These are phyloP conservation scores for Aspergillus sclerotiicarbonarius DNA, from an alignment of 495 filamentous ascomycete genomes.

Conservation along the genomic window DNA sequence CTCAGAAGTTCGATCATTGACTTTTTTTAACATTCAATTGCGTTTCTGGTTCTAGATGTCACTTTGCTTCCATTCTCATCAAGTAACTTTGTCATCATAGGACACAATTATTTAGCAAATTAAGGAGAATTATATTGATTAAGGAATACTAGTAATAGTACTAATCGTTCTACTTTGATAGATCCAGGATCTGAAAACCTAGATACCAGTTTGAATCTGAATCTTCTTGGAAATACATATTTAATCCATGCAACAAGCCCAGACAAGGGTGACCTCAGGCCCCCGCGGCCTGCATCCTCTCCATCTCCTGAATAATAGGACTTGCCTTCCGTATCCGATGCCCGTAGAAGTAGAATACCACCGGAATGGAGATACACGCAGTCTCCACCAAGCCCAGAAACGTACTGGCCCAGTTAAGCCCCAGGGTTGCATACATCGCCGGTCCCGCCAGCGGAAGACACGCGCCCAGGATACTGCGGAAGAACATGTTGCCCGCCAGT, in stretches of 20 bases:
- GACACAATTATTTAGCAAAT: no score
- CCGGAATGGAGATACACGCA: conserved; percentile 6
- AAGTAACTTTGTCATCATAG: no score
- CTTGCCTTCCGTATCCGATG: conserved; percentile 6
- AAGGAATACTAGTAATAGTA: no score
- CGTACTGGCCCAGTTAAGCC: neutral
- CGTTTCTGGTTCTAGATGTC: no score
- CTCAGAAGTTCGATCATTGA: no score
- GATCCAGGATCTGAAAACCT: no score
- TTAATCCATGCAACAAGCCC: neutral
- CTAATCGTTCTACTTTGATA: no score
- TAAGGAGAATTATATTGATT: no score
- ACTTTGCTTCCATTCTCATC: no score
- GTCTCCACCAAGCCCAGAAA: neutral
- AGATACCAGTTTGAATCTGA: no score
- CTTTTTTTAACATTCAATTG: no score
- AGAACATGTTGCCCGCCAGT: conserved; percentile 68
- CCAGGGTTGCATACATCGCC: conserved; percentile 56
- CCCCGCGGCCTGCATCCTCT: neutral
- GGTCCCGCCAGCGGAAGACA: conserved; percentile 71
- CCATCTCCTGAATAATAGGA: conserved; percentile 9
- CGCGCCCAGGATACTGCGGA: conserved; percentile 61
- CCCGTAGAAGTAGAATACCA: conserved; percentile 11
- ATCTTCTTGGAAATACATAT: no score
- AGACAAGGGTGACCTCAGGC: neutral